Evolutionary conservation across 2,329 filamentous ascomycete species (phyloP).

Genomic region (Venturia asperata): DNA sequence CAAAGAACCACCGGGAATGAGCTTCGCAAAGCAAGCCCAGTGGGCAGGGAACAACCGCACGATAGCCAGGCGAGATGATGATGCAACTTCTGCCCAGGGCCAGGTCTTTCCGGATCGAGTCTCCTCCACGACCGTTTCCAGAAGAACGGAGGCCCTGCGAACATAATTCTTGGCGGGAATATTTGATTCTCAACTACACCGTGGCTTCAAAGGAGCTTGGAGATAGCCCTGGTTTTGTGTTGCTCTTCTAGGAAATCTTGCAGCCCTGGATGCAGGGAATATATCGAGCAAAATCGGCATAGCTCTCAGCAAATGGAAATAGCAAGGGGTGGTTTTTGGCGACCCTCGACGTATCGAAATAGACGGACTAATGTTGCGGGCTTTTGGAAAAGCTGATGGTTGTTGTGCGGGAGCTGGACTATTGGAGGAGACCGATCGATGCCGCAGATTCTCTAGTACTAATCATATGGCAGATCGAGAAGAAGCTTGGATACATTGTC

Average conservation of each 20-base stretch:
- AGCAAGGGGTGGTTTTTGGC: neutral
- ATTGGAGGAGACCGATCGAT: neutral
- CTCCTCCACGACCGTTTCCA: neutral
- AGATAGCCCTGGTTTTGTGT: too few relatives aligned
- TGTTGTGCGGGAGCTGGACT: neutral
- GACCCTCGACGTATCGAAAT: too few relatives aligned
- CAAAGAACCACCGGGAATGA: neutral
- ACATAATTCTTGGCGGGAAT: neutral
- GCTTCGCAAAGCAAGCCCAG: neutral
- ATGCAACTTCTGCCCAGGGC: neutral
- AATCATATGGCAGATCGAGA: neutral
- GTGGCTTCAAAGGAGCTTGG: neutral
- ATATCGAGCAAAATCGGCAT: neutral
- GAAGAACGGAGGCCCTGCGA: neutral
- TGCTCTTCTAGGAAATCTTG: neutral
- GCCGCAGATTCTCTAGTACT: neutral
- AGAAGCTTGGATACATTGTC: neutral
- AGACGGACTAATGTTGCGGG: too few relatives aligned
- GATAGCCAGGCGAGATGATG: neutral
- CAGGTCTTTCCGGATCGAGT: neutral
- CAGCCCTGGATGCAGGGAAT: neutral
- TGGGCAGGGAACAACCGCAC: neutral
- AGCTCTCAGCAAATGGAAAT: neutral
- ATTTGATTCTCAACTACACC: neutral
- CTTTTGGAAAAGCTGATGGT: neutral